These are phyloP conservation scores for Canariomyces notabilis DNA, from an alignment of 2,329 filamentous ascomycete genomes.

Conservation along the genomic window DNA sequence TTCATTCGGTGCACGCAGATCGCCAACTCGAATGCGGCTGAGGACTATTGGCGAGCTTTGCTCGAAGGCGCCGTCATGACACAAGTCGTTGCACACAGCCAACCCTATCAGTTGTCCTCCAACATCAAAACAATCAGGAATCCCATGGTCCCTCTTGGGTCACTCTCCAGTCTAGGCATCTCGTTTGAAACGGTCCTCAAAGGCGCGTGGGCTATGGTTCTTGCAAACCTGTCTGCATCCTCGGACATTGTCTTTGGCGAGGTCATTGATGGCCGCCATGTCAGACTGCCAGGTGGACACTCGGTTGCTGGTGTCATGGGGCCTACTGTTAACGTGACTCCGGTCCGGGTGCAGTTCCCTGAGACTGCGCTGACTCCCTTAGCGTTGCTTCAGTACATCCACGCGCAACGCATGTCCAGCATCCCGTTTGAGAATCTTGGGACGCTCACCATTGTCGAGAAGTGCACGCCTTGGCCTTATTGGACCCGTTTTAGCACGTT, in stretches of 20 bases:
- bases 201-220: slow-evolving; percentile 52
- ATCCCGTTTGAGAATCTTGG: slow-evolving; percentile 48
- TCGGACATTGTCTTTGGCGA: slow-evolving; percentile 55
- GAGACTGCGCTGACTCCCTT: slow-evolving; percentile 41
- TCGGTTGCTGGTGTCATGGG: slow-evolving; percentile 51
- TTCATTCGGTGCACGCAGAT: slow-evolving; percentile 39
- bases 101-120: slow-evolving; percentile 36
- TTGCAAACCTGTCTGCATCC: slow-evolving; percentile 44
- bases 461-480: slow-evolving; percentile 50
- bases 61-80: slow-evolving; percentile 45
- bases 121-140: slow-evolving; percentile 38
- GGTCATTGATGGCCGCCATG: slow-evolving; percentile 44
- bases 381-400: slow-evolving; percentile 44
- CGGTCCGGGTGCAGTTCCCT: slow-evolving; percentile 45
- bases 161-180: slow-evolving; percentile 40
- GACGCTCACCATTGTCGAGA: slow-evolving; percentile 45
- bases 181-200: slow-evolving; percentile 51
- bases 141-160: slow-evolving; percentile 35
- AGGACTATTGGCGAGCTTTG: slow-evolving; percentile 42
- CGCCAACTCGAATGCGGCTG: slow-evolving; percentile 34
- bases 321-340: slow-evolving; percentile 41
- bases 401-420: slow-evolving; percentile 44
- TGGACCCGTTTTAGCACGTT: slow-evolving; percentile 52
- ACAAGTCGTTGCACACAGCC: slow-evolving; percentile 38
- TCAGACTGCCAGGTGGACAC: slow-evolving; percentile 41